Evolutionary conservation across 1,139 yeast species (phyloP).

Genomic region (Yamadazyma diddensiae): DNA sequence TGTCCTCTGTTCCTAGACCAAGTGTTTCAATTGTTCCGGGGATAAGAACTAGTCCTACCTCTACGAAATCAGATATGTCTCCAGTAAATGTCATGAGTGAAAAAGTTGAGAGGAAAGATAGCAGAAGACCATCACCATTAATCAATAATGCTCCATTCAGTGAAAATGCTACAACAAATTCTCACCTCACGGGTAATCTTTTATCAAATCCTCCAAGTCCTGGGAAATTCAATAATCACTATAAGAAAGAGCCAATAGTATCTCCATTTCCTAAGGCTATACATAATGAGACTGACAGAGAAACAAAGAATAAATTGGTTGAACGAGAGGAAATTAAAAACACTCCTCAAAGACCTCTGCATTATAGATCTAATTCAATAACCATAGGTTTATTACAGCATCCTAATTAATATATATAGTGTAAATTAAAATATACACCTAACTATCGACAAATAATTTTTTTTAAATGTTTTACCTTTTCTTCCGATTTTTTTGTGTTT

Average conservation of each 20-base stretch:
- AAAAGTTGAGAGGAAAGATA: not conserved
- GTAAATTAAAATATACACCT: constrained; percentile 2
- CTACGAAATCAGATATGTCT: constrained; percentile 5
- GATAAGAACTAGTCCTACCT: not conserved
- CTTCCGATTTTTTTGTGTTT: constrained; percentile 3
- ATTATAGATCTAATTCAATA: constrained; percentile 40
- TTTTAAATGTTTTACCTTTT: constrained; percentile 3
- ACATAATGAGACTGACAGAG: constrained; percentile 38
- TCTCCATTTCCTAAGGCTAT: constrained; percentile 40
- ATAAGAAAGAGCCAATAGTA: constrained; percentile 39
- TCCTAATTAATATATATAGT: constrained; percentile 2
- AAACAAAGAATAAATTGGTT: constrained; percentile 21
- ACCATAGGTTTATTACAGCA: constrained; percentile 41
- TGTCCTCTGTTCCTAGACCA: constrained; percentile 22
- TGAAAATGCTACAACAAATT: constrained; percentile 13
- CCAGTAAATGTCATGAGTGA: constrained; percentile 1
- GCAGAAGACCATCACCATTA: constrained; percentile 15
- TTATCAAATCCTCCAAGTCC: constrained; percentile 1
- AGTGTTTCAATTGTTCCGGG: constrained; percentile 18
- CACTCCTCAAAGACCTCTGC: constrained; percentile 22
- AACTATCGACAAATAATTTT: constrained; percentile 1
- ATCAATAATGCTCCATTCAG: constrained; percentile 14
- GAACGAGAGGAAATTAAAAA: constrained; percentile 16
- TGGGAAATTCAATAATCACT: constrained; percentile 41
- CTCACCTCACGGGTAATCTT: constrained; percentile 7